Percentiles rank a stretch among this genome's conserved stretches.
Evolutionary conservation across 2,329 filamentous ascomycete species (phyloP).

Genomic region (Botrytis galanthina): DNA sequence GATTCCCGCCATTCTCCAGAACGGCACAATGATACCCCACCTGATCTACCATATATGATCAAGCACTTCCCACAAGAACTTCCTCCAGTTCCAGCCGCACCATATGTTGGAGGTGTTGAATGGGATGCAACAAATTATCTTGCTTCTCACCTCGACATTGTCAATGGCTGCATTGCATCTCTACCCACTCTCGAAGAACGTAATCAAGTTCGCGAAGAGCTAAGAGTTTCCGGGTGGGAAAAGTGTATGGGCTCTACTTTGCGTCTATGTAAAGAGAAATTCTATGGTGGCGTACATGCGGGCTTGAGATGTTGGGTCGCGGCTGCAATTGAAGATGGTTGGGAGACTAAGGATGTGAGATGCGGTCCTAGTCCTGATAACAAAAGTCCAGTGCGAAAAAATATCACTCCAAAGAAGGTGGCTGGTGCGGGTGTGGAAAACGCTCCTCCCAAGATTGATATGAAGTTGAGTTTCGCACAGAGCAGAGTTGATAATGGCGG

Average conservation of each 20-base stretch:
- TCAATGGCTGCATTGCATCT: conserved; percentile 87
- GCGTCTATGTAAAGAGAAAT: conserved; percentile 94
- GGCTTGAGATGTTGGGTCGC: conserved; percentile 86
- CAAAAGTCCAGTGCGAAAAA: conserved; percentile 45
- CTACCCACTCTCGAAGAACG: conserved; percentile 68
- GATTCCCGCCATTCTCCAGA: conserved; percentile 38
- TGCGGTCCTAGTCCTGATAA: conserved; percentile 58
- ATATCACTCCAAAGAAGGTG: conserved; percentile 34
- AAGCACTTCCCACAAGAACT: conserved; percentile 80
- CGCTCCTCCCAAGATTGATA: conserved; percentile 36
- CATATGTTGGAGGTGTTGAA: conserved; percentile 94
- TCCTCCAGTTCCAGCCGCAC: conserved; percentile 87
- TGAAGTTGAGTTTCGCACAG: conserved; percentile 35
- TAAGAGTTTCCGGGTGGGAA: conserved; percentile 85
- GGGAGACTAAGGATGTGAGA: conserved; percentile 78
- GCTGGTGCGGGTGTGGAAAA: conserved; percentile 20
- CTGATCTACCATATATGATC: conserved; percentile 60
- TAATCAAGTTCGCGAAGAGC: conserved; percentile 72
- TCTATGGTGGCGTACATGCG: conserved; percentile 89
- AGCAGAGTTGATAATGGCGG: conserved; percentile 19
- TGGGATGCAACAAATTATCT: conserved; percentile 99
- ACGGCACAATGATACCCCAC: conserved; percentile 27
- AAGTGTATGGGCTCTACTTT: conserved; percentile 81
- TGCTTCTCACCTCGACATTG: conserved; percentile 84
- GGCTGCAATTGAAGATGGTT: conserved; percentile 82